A percentile compares a stretch with the other conserved stretches of the same genome.
Conservation (phyloP, 192 early-diverging fungal genomes). For the Umbelopsis sp. region DNA sequence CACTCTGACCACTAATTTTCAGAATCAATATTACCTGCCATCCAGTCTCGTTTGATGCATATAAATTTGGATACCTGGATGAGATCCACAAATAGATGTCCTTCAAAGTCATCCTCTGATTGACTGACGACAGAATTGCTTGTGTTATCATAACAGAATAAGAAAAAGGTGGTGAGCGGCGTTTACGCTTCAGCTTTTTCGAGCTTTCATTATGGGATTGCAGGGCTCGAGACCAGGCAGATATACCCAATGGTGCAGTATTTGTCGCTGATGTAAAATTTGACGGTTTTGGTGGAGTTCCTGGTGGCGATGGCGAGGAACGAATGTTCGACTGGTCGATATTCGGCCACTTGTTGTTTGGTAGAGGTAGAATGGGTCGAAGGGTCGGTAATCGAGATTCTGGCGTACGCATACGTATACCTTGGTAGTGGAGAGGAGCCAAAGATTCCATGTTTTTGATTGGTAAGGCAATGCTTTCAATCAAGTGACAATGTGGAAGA, state of each 20-base stretch:
- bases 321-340: background rate
- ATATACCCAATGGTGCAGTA: background rate
- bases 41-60: constrained; percentile 67
- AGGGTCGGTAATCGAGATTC: background rate
- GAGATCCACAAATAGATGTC: constrained; percentile 87
- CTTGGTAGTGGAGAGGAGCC: background rate
- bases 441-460: background rate
- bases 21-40: constrained; percentile 70
- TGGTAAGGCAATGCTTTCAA: background rate
- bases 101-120: constrained; percentile 70
- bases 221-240: background rate
- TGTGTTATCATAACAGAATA: constrained; percentile 85
- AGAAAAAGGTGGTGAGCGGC: constrained; percentile 66
- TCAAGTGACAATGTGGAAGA: background rate
- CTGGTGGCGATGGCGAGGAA: constrained; percentile 2
- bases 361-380: background rate
- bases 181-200: constrained; percentile 26
- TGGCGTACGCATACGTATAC: background rate
- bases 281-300: background rate
- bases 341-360: background rate
- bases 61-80: constrained; percentile 72
- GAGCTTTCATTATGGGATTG: background rate
- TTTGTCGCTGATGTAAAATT: background rate
- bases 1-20: background rate
- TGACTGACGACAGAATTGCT: constrained; percentile 67